A percentile compares a stretch with the other conserved stretches of the same genome.
Evolutionary conservation across 2,329 filamentous ascomycete genomes (phyloP).

Genomic region (Paecilomyces niveus): DNA sequence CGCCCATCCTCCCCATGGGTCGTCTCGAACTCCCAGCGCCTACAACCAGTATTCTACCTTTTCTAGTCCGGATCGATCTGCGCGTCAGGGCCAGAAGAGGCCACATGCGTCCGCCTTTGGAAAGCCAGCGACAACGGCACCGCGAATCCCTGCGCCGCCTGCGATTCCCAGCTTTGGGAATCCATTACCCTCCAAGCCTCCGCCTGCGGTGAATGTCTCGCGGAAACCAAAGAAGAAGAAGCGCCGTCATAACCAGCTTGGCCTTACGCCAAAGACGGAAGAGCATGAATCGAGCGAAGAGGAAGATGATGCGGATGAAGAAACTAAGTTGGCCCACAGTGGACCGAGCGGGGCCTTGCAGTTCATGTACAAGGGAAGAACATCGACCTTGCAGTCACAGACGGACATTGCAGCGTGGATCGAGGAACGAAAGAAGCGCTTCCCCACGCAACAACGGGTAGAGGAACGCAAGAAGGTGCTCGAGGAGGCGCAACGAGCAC

Average conservation of each 20-base stretch:
- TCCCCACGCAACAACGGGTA: slow-evolving; percentile 65
- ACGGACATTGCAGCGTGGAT: slow-evolving; percentile 75
- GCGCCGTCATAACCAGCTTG: slow-evolving; percentile 40
- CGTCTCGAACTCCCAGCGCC: slow-evolving; percentile 14
- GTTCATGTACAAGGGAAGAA: slow-evolving; percentile 52
- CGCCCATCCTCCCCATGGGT: slow-evolving; percentile 4
- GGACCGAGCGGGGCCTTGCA: slow-evolving; percentile 26
- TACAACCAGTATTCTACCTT: slow-evolving; percentile 13
- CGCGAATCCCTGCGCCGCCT: slow-evolving; percentile 33
- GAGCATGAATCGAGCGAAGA: slow-evolving; percentile 41
- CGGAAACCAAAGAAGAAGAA: slow-evolving; percentile 35
- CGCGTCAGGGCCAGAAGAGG: slow-evolving; percentile 26
- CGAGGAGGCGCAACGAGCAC: slow-evolving; percentile 54
- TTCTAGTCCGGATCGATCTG: slow-evolving; percentile 8
- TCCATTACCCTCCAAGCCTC: slow-evolving; percentile 37
- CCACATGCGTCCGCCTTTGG: slow-evolving; percentile 30
- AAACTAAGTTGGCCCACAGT: slow-evolving; percentile 30
- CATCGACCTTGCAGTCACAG: slow-evolving; percentile 45
- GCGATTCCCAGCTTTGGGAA: slow-evolving; percentile 39
- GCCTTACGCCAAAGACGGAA: slow-evolving; percentile 39
- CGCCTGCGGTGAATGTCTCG: slow-evolving; percentile 24
- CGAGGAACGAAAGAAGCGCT: slow-evolving; percentile 70
- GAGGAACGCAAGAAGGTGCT: slow-evolving; percentile 56
- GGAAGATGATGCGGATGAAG: slow-evolving; percentile 41
- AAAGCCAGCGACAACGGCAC: slow-evolving; percentile 22